phyloP scores from a whole-genome alignment of 768 basidiomycete species.

The Terana coerulea region DNA sequence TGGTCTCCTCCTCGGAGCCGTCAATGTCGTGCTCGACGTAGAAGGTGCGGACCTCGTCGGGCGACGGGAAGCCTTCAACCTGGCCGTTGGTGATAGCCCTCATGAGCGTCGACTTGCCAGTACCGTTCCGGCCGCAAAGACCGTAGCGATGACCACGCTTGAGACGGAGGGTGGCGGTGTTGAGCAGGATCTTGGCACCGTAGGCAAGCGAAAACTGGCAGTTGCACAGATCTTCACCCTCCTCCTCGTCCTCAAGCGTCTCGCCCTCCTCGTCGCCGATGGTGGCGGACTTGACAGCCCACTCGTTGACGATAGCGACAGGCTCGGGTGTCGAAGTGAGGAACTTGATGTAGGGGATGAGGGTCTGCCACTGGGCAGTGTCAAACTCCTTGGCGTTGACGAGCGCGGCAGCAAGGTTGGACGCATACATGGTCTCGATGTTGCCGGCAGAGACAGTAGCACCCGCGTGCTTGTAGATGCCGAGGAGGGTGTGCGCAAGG shows the following conservation, averaged over 20 bases:
- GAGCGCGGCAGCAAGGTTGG: slow-evolving; percentile 80
- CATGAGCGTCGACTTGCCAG: slow-evolving; percentile 95
- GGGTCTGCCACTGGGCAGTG: slow-evolving; percentile 77
- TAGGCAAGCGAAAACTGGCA: slow-evolving; percentile 99
- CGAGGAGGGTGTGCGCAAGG: slow-evolving; percentile 61
- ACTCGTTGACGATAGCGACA: slow-evolving; percentile 67
- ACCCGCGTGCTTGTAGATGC: slow-evolving; percentile 84
- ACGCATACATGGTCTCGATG: slow-evolving; percentile 62
- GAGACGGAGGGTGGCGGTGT: slow-evolving; percentile 93
- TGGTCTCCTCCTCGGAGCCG: slow-evolving; percentile 88
- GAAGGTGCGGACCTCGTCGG: slow-evolving; percentile 96
- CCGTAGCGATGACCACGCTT: slow-evolving; percentile 99
- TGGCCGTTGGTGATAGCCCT: slow-evolving; percentile 92
- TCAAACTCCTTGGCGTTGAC: slow-evolving; percentile 93
- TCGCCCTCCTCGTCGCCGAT: slow-evolving; percentile 68
- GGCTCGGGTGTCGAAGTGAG: slow-evolving; percentile 63
- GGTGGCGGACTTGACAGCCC: slow-evolving; percentile 86
- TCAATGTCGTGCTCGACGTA: slow-evolving; percentile 99
- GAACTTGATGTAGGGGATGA: slow-evolving; percentile 74
- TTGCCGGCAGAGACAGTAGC: slow-evolving; percentile 52
- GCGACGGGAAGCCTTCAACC: slow-evolving; percentile 99
- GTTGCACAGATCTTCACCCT: slow-evolving; percentile 98
- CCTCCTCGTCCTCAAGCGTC: slow-evolving; percentile 85
- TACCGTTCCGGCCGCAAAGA: slow-evolving; percentile 98
- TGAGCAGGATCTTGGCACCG: slow-evolving; percentile 97